A percentile compares a stretch with the other conserved stretches of the same genome.
These are phyloP conservation scores for Comarum palustre DNA, from an alignment of 306 rosid species.

Conservation along the genomic window DNA sequence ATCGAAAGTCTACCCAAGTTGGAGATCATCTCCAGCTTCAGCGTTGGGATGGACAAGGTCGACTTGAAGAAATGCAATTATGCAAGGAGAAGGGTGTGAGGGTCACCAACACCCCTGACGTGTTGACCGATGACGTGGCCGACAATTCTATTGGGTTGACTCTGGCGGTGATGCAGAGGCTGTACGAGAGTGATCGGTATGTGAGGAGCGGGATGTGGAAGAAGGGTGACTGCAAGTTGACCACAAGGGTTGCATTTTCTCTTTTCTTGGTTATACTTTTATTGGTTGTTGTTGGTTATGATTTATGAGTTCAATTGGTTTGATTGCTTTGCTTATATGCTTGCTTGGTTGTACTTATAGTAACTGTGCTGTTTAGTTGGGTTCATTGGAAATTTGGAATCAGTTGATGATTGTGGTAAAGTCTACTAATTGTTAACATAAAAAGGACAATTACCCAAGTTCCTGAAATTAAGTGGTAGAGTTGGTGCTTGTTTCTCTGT, in stretches of 20 bases:
- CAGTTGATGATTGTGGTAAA: background rate
- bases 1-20: constrained; percentile 57
- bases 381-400: background rate
- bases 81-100: constrained; percentile 66
- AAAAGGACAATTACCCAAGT: background rate
- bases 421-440: background rate
- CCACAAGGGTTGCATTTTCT: constrained; percentile 49
- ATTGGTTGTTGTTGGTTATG: background rate
- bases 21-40: constrained; percentile 62
- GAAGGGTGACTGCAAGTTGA: constrained; percentile 52
- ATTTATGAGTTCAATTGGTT: background rate
- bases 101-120: constrained; percentile 77
- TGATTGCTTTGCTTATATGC: background rate
- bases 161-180: constrained; percentile 49
- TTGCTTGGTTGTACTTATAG: background rate
- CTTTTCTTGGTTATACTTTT: background rate
- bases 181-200: constrained; percentile 59
- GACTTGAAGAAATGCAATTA: constrained; percentile 51
- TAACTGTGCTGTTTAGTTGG: background rate
- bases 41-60: constrained; percentile 73
- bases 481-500: background rate
- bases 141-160: constrained; percentile 64
- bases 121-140: constrained; percentile 76
- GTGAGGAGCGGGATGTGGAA: constrained; percentile 71
- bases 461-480: background rate